Conservation (phyloP, 108 stramenopile species). For the Phaeodactylum tricornutum region DNA sequence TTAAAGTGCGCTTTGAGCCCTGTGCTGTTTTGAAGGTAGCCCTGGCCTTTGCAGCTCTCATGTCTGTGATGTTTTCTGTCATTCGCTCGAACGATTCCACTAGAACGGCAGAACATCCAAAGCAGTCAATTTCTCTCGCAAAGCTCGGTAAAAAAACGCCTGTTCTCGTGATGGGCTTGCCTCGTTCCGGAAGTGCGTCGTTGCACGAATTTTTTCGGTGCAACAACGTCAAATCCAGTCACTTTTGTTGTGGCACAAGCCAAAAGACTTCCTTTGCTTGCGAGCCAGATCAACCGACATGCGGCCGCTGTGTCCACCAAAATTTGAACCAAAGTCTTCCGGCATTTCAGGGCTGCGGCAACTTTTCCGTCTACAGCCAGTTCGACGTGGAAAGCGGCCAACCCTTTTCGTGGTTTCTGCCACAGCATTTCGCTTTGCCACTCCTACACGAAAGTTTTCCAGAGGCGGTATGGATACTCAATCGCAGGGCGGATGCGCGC, state of each 20-base stretch:
- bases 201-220: slow-evolving; percentile 24
- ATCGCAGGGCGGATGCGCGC: slow-evolving; percentile 3
- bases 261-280: too few species aligned
- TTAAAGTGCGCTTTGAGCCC: too few species aligned
- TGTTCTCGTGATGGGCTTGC: slow-evolving; percentile 19
- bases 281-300: slow-evolving; percentile 11
- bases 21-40: too few species aligned
- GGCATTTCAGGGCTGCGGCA: slow-evolving; percentile 6
- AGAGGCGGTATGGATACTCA: slow-evolving; percentile 23
- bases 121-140: too few species aligned
- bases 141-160: too few species aligned
- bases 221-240: slow-evolving; percentile 7
- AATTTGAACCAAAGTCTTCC: slow-evolving; percentile 10
- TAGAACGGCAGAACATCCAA: too few species aligned
- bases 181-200: slow-evolving; percentile 20
- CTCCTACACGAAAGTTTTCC: slow-evolving; percentile 22
- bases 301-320: slow-evolving; percentile 17
- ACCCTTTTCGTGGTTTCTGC: slow-evolving; percentile 18
- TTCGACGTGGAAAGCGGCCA: slow-evolving; percentile 18
- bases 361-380: slow-evolving; percentile 10
- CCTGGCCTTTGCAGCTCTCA: too few species aligned
- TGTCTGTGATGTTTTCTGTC: too few species aligned
- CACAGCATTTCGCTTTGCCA: slow-evolving; percentile 28
- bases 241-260: slow-evolving; percentile 22
- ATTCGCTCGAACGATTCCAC: too few species aligned